Base-by-base conservation (phyloP, 768 basidiomycete genomes). In the Termitomyces sp. region DNA sequence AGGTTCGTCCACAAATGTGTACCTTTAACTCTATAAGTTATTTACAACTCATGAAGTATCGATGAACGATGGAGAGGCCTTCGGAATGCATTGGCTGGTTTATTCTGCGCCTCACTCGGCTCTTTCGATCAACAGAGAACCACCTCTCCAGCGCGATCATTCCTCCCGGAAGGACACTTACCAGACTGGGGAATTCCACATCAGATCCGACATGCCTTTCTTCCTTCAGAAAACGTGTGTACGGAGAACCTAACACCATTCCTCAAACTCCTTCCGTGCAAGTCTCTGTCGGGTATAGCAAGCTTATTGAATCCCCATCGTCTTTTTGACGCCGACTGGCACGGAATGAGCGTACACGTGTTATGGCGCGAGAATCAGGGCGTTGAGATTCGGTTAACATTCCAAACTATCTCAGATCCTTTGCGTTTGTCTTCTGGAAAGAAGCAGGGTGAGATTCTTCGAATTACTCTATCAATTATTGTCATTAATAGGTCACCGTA, bases 181-280 rank as follows among this genome's bases (percentile, higher is more conserved):
- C 82, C 82, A 0, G 67, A 72, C 47, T 76, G 77, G 70, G 70
- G 74, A 28, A 60, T 68, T 10, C 71, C 75, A 14, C 80, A 89
- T 56, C 73, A 77, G 44, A 76, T 93, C 25, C 84, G 86, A 57
- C 87, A 94, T 63, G 91, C 89, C 1, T 82, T 83, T 8, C 79
- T 89, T 19, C 88, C 89, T 7, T 90, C 86, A 3, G 91, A 95
- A 66, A 78, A 86, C 62, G 89, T 98, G n/a, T 99, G 96, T 67
- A 98, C 96, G 5, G 97, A 98, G 67, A 98, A 98, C 65, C 75
- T 98, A 9, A 98, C 96, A 0, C 96, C 97, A 0, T 97, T 98
- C 73, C 79, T 98, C 56, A 94, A 96, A 67, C 83, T 98, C 10
- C 75, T 98, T 1, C 97, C 97, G 0, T 98, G 96, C 76, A 92